Evolutionary conservation across 139 green algal species (phyloP).

Genomic region (Auxenochlorella protothecoides): DNA sequence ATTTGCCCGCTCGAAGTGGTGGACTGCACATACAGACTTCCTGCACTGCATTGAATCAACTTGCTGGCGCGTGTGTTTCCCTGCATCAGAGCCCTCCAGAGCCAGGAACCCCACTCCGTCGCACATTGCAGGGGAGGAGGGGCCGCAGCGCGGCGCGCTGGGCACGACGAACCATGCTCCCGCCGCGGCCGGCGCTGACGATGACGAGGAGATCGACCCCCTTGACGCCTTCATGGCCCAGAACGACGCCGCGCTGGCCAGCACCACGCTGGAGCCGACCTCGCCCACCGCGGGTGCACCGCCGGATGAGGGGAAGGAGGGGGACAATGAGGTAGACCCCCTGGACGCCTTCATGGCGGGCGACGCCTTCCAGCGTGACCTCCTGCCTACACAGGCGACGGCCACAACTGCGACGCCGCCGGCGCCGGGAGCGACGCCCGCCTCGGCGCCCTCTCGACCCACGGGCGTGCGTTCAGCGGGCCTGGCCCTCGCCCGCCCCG

Average conservation of each 20-base stretch:
- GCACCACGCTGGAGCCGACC: background rate
- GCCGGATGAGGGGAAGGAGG: background rate
- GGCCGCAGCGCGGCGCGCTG: no score
- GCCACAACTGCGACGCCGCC: no score
- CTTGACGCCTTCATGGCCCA: conserved; percentile 90
- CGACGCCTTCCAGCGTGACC: background rate
- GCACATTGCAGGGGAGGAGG: no score
- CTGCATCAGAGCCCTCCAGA: no score
- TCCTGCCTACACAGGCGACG: no score
- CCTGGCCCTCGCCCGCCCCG: no score
- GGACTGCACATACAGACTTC: no score
- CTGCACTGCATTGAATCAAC: no score
- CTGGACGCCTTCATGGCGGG: conserved; percentile 88
- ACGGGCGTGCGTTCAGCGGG: background rate
- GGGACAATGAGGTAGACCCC: conserved; percentile 71
- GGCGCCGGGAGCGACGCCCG: background rate
- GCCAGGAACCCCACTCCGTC: no score
- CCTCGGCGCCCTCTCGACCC: background rate
- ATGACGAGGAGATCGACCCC: conserved; percentile 71
- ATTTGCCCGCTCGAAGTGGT: no score
- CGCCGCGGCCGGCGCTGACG: conserved; percentile 3
- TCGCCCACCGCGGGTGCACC: no score
- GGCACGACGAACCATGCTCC: background rate
- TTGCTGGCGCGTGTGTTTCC: background rate
- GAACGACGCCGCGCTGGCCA: conserved; percentile 5